Evolutionary conservation across 805 yeast genomes (phyloP).

Genomic region (Yarrowia deformans): DNA sequence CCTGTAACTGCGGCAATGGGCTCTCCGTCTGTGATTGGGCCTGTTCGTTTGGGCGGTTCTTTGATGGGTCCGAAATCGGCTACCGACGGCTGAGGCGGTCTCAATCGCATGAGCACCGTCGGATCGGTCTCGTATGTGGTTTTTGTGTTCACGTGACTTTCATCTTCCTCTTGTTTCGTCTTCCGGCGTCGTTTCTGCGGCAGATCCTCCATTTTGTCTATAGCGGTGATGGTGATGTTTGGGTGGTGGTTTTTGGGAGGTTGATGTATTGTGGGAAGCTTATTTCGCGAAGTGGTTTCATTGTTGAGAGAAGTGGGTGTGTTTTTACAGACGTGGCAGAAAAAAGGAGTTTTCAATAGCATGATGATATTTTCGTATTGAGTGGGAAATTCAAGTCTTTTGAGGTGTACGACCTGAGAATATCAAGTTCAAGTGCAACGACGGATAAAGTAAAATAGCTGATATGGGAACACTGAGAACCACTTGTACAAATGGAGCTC

Average conservation of each 20-base stretch:
- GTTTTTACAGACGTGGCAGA: not conserved
- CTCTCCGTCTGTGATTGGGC: conserved; percentile 14
- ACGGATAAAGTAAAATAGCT: too few relatives aligned
- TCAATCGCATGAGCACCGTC: conserved; percentile 18
- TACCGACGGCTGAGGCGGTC: conserved; percentile 34
- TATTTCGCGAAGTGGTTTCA: not conserved
- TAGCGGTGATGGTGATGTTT: conserved; percentile 3
- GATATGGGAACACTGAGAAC: too few relatives aligned
- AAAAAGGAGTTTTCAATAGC: not conserved
- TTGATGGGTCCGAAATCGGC: conserved; percentile 30
- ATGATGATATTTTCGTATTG: too few relatives aligned
- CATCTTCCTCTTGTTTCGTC: conserved; percentile 15
- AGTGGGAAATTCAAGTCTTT: not conserved
- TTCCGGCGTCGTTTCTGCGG: conserved; percentile 33
- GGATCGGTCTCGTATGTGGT: conserved; percentile 22
- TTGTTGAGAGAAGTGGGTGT: not conserved
- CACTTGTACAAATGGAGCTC: too few relatives aligned
- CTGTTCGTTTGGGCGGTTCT: conserved; percentile 27
- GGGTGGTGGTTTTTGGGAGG: conserved; percentile 21
- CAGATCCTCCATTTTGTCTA: conserved; percentile 17
- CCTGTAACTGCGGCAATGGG: conserved; percentile 17
- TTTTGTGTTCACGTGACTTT: not conserved
- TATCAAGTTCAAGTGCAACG: too few relatives aligned
- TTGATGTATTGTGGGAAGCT: conserved; percentile 1
- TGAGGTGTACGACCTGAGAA: too few relatives aligned